A percentile compares a stretch with the other conserved stretches of the same genome.
Conservation (phyloP, 1,284 basidiomycete genomes). For the Erythrobasidium hasegawianum region DNA sequence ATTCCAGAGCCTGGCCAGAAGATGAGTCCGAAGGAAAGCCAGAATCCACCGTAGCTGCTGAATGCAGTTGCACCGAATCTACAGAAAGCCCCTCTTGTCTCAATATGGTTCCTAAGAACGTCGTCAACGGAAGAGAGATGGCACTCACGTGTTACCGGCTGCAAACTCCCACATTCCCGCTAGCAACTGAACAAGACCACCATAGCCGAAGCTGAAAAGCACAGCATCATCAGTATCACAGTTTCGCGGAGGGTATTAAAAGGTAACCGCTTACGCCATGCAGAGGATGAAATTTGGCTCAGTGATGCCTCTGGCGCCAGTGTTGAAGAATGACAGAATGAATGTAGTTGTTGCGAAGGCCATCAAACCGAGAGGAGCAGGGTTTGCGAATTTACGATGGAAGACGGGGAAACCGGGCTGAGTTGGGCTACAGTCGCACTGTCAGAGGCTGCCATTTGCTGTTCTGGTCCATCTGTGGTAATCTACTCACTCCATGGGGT, state of each 20-base stretch:
- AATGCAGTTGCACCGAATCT: conserved; percentile 66
- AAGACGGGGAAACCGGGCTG: conserved; percentile 34
- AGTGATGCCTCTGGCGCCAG: conserved; percentile 48
- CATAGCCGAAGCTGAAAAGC: conserved; percentile 48
- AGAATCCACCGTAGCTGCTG: conserved; percentile 74
- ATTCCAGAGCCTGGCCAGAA: conserved; percentile 54
- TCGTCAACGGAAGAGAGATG: conserved; percentile 45
- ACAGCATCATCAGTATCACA: conserved; percentile 61
- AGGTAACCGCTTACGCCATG: conserved; percentile 64
- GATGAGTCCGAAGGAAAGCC: conserved; percentile 51
- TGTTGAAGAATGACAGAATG: conserved; percentile 51
- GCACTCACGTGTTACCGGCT: conserved; percentile 33
- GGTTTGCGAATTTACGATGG: conserved; percentile 50
- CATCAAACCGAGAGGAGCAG: conserved; percentile 55
- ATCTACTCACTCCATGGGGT: conserved; percentile 4
- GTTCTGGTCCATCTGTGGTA: background rate
- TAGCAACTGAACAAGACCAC: conserved; percentile 69
- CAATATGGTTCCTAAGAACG: no score
- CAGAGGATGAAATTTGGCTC: conserved; percentile 72
- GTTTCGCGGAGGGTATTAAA: no score
- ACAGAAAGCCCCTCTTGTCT: conserved; percentile 54
- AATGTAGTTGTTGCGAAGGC: conserved; percentile 57
- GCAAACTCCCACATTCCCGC: conserved; percentile 56
- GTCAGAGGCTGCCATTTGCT: no score
- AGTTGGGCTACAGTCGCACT: conserved; percentile 15